phyloP scores from a whole-genome alignment of 2,329 filamentous ascomycete species.

The Proliferodiscus dingleyae region DNA sequence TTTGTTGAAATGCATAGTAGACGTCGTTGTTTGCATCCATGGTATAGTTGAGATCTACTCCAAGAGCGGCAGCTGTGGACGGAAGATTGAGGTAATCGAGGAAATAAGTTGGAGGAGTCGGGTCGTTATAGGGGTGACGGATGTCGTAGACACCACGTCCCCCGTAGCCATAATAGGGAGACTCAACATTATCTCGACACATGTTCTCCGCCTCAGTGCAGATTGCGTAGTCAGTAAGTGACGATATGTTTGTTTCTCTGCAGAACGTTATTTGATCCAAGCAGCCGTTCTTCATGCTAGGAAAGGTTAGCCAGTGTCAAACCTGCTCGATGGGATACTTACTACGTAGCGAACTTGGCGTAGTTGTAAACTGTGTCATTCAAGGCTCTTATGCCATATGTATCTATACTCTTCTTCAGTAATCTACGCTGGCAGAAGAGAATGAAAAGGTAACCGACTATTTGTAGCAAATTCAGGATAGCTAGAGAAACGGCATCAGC shows the following conservation, averaged over 20 bases:
- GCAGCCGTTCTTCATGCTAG: constrained; percentile 35
- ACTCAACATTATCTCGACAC: constrained; percentile 52
- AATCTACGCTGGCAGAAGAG: neutral
- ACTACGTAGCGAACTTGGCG: constrained; percentile 43
- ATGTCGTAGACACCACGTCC: constrained; percentile 47
- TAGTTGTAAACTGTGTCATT: constrained; percentile 45
- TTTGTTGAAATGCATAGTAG: constrained; percentile 39
- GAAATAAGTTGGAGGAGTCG: constrained; percentile 46
- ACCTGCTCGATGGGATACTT: constrained; percentile 1
- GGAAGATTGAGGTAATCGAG: constrained; percentile 32
- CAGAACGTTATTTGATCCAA: constrained; percentile 44
- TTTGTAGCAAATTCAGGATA: constrained; percentile 40
- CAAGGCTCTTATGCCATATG: constrained; percentile 31
- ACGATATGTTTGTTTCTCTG: constrained; percentile 39
- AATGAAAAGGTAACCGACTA: constrained; percentile 21
- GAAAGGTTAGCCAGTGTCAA: neutral
- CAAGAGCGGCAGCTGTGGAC: constrained; percentile 6
- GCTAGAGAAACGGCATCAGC: constrained; percentile 4
- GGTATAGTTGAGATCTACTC: constrained; percentile 12
- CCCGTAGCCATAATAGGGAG: constrained; percentile 29
- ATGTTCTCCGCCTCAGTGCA: constrained; percentile 49
- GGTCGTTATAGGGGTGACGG: constrained; percentile 45
- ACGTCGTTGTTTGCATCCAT: constrained; percentile 35
- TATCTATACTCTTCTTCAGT: constrained; percentile 33
- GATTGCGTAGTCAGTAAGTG: constrained; percentile 33